Evolutionary conservation across 2,329 filamentous ascomycete species (phyloP).

Genomic region (Penicillium sp.): DNA sequence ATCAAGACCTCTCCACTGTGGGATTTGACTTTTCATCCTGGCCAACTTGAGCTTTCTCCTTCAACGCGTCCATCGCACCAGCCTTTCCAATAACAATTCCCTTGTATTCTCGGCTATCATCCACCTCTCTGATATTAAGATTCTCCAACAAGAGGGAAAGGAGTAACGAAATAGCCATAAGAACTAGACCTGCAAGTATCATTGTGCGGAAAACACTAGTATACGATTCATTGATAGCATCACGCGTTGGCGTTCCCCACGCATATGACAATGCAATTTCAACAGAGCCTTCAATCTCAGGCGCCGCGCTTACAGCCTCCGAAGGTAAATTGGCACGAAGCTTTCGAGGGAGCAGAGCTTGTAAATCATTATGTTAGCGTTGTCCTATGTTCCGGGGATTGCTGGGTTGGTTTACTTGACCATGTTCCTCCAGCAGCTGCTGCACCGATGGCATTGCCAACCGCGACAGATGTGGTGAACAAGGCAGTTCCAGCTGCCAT

Average conservation of each 20-base stretch:
- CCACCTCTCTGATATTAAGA: conserved; percentile 4
- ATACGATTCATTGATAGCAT: conserved; percentile 8
- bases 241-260: conserved; percentile 8
- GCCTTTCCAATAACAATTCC: conserved; percentile 9
- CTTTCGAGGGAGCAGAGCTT: conserved; percentile 10
- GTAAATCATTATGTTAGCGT: neutral
- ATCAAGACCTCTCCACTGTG: neutral
- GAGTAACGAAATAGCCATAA: neutral
- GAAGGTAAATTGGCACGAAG: conserved; percentile 4
- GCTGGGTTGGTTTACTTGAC: neutral
- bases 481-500: conserved; percentile 8
- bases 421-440: conserved; percentile 6
- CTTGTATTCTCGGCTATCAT: conserved; percentile 5
- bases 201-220: conserved; percentile 7
- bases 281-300: conserved; percentile 6
- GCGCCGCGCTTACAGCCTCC: neutral
- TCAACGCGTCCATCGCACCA: conserved; percentile 4
- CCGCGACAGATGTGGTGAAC: conserved; percentile 2
- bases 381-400: neutral
- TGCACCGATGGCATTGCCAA: conserved; percentile 8
- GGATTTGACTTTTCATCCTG: neutral
- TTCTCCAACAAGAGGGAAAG: conserved; percentile 3
- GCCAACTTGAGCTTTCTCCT: conserved; percentile 3
- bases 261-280: conserved; percentile 1
- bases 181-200: conserved; percentile 5